Evolutionary conservation across 2,329 filamentous ascomycete species (phyloP).

Genomic region (Cryphonectria carpinicola): DNA sequence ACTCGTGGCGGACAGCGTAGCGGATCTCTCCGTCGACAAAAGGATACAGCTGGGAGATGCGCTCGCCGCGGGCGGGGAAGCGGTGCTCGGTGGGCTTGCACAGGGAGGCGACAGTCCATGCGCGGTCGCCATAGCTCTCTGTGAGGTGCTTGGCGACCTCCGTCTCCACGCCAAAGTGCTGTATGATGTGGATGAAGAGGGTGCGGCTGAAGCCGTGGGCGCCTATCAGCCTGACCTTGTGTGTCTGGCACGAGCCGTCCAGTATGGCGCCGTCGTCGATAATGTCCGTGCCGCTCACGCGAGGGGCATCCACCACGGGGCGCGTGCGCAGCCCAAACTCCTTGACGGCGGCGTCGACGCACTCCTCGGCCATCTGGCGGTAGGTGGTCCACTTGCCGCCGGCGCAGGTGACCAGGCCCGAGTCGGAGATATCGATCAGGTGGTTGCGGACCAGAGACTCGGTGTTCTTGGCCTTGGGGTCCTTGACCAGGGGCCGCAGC

Average conservation of each 20-base stretch:
- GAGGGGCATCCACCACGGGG: constrained; percentile 57
- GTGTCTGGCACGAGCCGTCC: constrained; percentile 75
- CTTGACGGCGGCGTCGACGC: constrained; percentile 76
- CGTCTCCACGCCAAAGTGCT: constrained; percentile 90
- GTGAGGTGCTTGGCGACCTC: constrained; percentile 89
- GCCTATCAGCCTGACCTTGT: constrained; percentile 72
- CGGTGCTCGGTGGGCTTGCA: constrained; percentile 76
- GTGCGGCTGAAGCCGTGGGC: constrained; percentile 85
- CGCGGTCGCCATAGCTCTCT: constrained; percentile 86
- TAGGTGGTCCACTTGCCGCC: constrained; percentile 91
- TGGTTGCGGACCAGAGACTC: constrained; percentile 84
- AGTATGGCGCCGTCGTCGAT: constrained; percentile 73
- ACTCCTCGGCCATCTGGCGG: constrained; percentile 85
- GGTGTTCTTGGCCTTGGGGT: constrained; percentile 80
- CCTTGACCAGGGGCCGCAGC: constrained; percentile 78
- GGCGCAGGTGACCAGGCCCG: constrained; percentile 78
- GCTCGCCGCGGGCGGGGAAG: constrained; percentile 81
- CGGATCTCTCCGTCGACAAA: constrained; percentile 91
- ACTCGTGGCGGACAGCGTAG: constrained; percentile 86
- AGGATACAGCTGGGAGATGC: constrained; percentile 80
- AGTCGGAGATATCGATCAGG: constrained; percentile 73
- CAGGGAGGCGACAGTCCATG: constrained; percentile 86
- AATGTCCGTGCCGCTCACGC: constrained; percentile 68
- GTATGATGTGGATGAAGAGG: constrained; percentile 92
- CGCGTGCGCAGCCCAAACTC: constrained; percentile 63